Percentiles rank a stretch among this genome's conserved stretches.
These are phyloP conservation scores for Aureobasidium lini DNA, from an alignment of 2,329 filamentous ascomycete genomes.

Conservation along the genomic window DNA sequence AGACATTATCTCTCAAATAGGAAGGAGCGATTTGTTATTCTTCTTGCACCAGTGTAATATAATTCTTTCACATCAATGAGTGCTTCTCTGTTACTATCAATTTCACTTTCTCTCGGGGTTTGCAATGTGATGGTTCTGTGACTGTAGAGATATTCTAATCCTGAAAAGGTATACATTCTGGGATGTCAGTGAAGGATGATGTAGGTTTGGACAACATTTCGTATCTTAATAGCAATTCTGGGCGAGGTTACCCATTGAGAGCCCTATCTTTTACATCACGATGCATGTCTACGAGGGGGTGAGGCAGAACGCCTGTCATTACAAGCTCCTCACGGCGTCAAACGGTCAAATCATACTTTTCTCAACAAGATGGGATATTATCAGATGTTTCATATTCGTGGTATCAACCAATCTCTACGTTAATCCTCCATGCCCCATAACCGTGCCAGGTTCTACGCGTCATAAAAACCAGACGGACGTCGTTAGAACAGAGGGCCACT, in stretches of 20 bases:
- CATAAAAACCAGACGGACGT: slow-evolving; percentile 9
- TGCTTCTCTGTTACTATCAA: too few species aligned
- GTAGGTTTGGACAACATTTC: too few species aligned
- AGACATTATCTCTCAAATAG: not conserved
- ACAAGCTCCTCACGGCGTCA: too few species aligned
- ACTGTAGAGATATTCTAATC: too few species aligned
- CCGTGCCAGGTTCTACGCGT: not conserved
- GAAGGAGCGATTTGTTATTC: not conserved
- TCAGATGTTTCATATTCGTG: slow-evolving; percentile 3
- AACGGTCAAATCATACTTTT: too few species aligned
- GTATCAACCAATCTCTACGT: slow-evolving; percentile 8
- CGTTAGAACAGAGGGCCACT: slow-evolving; percentile 25
- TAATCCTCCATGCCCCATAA: not conserved
- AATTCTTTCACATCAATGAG: not conserved
- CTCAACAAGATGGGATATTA: not conserved
- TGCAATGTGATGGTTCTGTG: not conserved
- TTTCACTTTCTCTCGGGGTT: not conserved
- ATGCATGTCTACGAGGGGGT: too few species aligned
- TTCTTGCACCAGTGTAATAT: not conserved
- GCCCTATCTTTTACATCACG: too few species aligned
- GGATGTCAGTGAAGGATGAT: too few species aligned
- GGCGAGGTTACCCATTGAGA: too few species aligned
- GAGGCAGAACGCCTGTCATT: not conserved
- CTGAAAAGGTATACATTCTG: too few species aligned
- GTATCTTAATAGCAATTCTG: too few species aligned